Base-by-base conservation (phyloP, 495 filamentous ascomycete species). In the Jackrogersella minutella region DNA sequence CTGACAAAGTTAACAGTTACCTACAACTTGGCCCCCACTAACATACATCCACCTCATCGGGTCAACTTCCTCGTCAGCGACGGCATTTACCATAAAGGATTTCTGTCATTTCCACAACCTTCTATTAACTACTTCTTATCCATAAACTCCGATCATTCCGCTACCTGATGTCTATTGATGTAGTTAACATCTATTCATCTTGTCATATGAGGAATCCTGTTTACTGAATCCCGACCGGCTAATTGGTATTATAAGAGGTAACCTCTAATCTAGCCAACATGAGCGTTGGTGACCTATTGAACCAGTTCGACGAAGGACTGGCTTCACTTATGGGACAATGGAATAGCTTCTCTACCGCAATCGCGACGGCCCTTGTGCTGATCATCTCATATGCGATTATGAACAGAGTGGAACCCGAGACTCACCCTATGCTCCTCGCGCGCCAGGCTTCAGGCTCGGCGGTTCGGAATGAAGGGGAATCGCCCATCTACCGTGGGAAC, bases 371-470 rank as follows among this genome's bases (percentile, higher is more conserved):
- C 66, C 77, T 93, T 21, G 79, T 86, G 62, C 72, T 77, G 19
- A 62, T 84, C 28, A 26, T 82, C 24, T 75, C 79, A 8, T 90
- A 91, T 70, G 87, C 80, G 56, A 70, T 83, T 50, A 67, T 76
- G 40, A 79, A 74, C 37, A 74, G 74, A 16, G 74, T 77, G 30
- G 93, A 97, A 33, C 91, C 96, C 1, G 95, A 98, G 78, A 88
- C 90, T 8, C 94, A 98, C 75, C 96, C 95, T 5, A 86, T 96
- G 69, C 84, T 97, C 19, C 88, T 99, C 36, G 88, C 90, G 50
- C 88, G 95, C 33, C 95, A 98, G 78, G 86, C 91, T 24, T 84
- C 88, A 49, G 80, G 88, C 36, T 88, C 90, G 9, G 86, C 88
- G 5, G 89, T 99, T 26, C 87, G 96, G 64, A 87, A 94, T 57